A percentile compares a stretch with the other conserved stretches of the same genome.
These are phyloP conservation scores for Clarkia xantiana DNA, from an alignment of 345 rosid species.

Conservation along the genomic window DNA sequence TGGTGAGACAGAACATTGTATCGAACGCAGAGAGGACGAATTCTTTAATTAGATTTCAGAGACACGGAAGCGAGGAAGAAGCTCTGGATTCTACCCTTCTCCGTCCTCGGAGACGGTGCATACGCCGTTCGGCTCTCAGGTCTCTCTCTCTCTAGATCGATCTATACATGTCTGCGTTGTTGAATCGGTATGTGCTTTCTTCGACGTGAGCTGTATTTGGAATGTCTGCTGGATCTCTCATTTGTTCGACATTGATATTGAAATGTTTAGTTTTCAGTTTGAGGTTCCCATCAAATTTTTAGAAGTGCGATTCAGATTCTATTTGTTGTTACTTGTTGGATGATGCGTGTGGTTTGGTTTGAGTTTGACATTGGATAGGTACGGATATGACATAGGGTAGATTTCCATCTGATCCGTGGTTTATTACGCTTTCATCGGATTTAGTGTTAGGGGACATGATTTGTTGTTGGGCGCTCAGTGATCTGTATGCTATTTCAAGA, in stretches of 20 bases:
- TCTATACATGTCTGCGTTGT: too few relatives aligned
- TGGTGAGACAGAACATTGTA: too few relatives aligned
- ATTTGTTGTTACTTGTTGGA: background rate
- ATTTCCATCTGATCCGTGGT: too few relatives aligned
- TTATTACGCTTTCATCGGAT: background rate
- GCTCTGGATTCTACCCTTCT: conserved; percentile 48
- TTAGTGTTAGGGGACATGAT: background rate
- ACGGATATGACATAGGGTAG: too few relatives aligned
- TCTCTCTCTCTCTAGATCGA: conserved; percentile 10
- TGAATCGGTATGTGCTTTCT: too few relatives aligned
- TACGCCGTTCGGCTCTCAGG: conserved; percentile 68
- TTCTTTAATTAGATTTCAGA: background rate
- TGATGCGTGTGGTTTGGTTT: background rate
- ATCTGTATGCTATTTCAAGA: background rate
- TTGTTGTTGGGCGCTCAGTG: background rate
- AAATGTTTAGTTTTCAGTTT: background rate
- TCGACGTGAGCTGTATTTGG: too few relatives aligned
- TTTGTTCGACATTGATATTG: background rate
- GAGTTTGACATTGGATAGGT: conserved; percentile 1
- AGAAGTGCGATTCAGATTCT: background rate
- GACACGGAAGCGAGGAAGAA: conserved; percentile 13
- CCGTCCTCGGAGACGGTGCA: conserved; percentile 79
- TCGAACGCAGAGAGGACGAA: background rate
- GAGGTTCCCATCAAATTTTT: background rate
- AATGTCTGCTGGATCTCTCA: background rate